Conservation (phyloP, 2,329 filamentous ascomycete genomes). For the Pleurostoma richardsiae region DNA sequence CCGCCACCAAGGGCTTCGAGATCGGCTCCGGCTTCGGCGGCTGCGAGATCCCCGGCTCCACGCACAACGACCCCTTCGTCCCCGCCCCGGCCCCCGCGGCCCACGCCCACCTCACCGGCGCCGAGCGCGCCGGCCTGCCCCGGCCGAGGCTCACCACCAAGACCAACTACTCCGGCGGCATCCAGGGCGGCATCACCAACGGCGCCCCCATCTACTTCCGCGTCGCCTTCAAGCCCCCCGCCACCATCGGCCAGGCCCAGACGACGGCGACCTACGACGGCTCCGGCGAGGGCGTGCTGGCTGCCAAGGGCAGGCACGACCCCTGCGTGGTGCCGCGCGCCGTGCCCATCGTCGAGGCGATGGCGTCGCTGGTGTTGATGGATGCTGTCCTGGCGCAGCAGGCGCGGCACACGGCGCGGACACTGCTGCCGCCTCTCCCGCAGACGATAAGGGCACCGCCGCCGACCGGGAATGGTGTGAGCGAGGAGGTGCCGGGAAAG, state of each 20-base stretch:
- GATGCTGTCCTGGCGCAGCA: conserved; percentile 84
- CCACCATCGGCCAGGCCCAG: conserved; percentile 88
- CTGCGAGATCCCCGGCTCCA: conserved; percentile 79
- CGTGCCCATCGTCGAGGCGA: conserved; percentile 84
- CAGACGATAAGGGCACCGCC: conserved; percentile 20
- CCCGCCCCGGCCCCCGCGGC: conserved; percentile 39
- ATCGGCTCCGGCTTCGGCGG: conserved; percentile 90
- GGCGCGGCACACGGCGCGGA: conserved; percentile 44
- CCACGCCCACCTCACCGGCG: conserved; percentile 37
- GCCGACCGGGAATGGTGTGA: conserved; percentile 22
- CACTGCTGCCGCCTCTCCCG: conserved; percentile 34
- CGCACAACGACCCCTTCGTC: conserved; percentile 87
- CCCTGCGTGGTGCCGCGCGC: conserved; percentile 88
- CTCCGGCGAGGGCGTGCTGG: conserved; percentile 64
- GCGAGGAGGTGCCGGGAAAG: conserved; percentile 6
- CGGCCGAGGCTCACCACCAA: conserved; percentile 70
- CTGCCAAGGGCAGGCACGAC: conserved; percentile 91
- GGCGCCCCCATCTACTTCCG: conserved; percentile 92
- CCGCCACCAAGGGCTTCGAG: conserved; percentile 93
- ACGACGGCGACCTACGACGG: conserved; percentile 76
- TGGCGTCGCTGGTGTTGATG: conserved; percentile 83
- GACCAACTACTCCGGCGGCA: conserved; percentile 92
- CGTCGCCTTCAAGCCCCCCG: conserved; percentile 90
- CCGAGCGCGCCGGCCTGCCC: conserved; percentile 37
- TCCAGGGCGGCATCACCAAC: conserved; percentile 94